Conservation (phyloP, 768 basidiomycete genomes). For the Collybia sordida region DNA sequence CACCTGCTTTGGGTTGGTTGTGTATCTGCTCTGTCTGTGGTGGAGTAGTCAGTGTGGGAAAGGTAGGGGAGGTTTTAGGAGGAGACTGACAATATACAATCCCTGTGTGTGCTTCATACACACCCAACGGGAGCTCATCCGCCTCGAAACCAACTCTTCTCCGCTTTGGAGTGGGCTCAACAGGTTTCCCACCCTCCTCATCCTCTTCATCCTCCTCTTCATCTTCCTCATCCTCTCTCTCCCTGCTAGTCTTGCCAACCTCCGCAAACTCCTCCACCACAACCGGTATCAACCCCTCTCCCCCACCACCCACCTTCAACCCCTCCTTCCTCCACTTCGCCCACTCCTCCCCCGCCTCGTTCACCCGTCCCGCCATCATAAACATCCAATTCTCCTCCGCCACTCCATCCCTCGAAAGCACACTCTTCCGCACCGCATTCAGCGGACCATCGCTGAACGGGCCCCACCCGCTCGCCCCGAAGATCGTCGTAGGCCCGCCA, state of each 20-base stretch:
- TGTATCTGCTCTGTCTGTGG: conserved; percentile 69
- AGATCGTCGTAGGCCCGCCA: conserved; percentile 91
- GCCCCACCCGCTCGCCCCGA: conserved; percentile 80
- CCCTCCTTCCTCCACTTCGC: conserved; percentile 53
- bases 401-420: conserved; percentile 77
- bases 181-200: neutral
- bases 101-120: conserved; percentile 83
- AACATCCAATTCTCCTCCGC: conserved; percentile 93
- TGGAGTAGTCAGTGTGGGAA: conserved; percentile 2
- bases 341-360: conserved; percentile 67
- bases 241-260: conserved; percentile 20
- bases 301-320: conserved; percentile 51
- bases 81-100: conserved; percentile 65
- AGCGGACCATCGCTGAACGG: conserved; percentile 88
- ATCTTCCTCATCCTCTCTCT: conserved; percentile 25
- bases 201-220: conserved; percentile 23
- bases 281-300: conserved; percentile 26
- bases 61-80: neutral
- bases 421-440: conserved; percentile 79
- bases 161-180: conserved; percentile 19
- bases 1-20: conserved; percentile 69
- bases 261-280: conserved; percentile 21
- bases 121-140: conserved; percentile 52
- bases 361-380: conserved; percentile 66
- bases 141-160: conserved; percentile 27